These are phyloP conservation scores for Cystofilobasidium capitatum DNA, from an alignment of 768 basidiomycete species.

Conservation along the genomic window DNA sequence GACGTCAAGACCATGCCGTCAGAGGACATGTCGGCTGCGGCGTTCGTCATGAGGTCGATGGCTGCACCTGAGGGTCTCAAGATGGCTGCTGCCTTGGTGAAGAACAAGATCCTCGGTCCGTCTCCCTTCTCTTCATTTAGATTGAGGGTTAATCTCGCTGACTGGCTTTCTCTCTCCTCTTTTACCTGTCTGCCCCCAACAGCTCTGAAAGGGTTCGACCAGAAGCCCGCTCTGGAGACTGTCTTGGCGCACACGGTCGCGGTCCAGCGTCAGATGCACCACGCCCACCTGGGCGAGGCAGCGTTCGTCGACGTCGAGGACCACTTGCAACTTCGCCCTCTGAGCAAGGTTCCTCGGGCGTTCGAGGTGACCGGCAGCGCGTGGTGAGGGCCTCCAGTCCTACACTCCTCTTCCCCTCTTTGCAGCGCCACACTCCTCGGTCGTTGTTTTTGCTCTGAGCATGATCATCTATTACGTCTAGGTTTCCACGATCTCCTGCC, in stretches of 20 bases:
- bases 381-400: no score
- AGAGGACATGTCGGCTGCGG: not conserved
- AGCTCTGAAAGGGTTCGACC: not conserved
- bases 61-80: no score
- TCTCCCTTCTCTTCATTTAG: not conserved
- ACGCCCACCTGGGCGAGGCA: not conserved
- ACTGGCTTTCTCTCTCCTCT: not conserved
- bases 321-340: not conserved
- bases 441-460: no score
- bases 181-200: not conserved
- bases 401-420: no score
- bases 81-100: not conserved
- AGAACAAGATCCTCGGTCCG: not conserved
- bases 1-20: not conserved
- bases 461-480: no score
- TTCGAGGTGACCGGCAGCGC: no score
- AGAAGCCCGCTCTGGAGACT: conserved; percentile 1
- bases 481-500: no score
- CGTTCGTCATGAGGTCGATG: not conserved
- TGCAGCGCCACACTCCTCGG: no score
- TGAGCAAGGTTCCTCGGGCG: no score
- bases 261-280: conserved; percentile 11
- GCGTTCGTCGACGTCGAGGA: conserved; percentile 14
- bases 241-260: conserved; percentile 13
- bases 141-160: not conserved